Evolutionary conservation across 2,329 filamentous ascomycete species (phyloP), one percentile per base, ranked within the genome.

Genomic region (Trichoderma koningii): DNA sequence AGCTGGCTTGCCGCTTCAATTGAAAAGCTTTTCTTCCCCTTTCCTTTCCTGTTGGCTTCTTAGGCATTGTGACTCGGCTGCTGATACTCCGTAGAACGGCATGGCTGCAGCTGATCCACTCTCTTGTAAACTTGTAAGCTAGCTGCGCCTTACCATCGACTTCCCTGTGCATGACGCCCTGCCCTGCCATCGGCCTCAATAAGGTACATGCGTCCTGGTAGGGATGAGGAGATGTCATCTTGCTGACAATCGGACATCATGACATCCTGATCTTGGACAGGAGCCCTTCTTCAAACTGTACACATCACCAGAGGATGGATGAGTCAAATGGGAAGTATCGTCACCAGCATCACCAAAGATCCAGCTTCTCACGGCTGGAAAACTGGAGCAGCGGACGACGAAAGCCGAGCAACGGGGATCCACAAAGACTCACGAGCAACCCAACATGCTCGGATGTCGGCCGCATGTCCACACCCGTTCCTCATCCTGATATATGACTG

Each of bases 91-190:
- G 34, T 38, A 38, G 34, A 38, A 14, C 56, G 56, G 56, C 56
- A 60, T 51, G 34, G 17, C 10, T 51, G 45, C 47, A 5, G 3
- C 53, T 5, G 38, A 17, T 28, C 23, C 53, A 42, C 53, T 26
- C 10, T 23, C 47, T 23, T 17, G 23, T 15, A 17, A 28, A 26
- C 34, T 21, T 55, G 28, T 17, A 38, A 23, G 30, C 21, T 60
- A 23, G 56, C 14, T 21, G 38, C 56, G 56, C 56, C 56, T 60
- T 60, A 42, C 30, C 30, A 23, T 51, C 17, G 56, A 60, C 56
- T 4, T 26, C 34, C 55, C 34, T 38, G 34, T 38, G 34, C 34
- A 38, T 38, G 34, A 38, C 34, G 34, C 34, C 34, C 12, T 38
- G 34, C 34, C 34, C 12, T 38, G 34, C 34, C 10, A 38, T 38